Evolutionary conservation across 345 rosid genomes (phyloP).

Genomic region (Eucalyptus erythrocorys): DNA sequence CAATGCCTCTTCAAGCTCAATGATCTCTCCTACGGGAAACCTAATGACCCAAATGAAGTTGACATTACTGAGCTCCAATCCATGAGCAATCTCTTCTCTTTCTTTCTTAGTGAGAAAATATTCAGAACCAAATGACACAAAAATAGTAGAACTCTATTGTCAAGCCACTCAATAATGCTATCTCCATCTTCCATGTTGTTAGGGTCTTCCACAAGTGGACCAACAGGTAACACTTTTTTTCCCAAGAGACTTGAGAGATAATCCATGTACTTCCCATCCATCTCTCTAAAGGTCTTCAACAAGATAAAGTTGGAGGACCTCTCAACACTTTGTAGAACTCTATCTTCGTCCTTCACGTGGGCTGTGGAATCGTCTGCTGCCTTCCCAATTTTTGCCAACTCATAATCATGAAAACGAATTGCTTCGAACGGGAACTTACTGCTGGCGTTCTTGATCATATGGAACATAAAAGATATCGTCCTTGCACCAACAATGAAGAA

Average conservation of each 20-base stretch:
- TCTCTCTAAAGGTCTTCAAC: constrained; percentile 9
- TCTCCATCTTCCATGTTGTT: neutral
- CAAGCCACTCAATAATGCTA: constrained; percentile 12
- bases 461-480: neutral
- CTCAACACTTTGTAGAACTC: neutral
- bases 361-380: neutral
- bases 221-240: constrained; percentile 15
- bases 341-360: neutral
- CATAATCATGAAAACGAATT: neutral
- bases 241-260: neutral
- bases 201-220: constrained; percentile 12
- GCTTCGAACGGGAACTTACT: constrained; percentile 2
- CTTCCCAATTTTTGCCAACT: neutral
- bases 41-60: constrained; percentile 25
- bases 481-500: neutral
- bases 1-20: neutral
- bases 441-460: neutral
- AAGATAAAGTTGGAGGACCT: constrained; percentile 1
- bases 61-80: constrained; percentile 9
- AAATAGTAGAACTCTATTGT: constrained; percentile 10
- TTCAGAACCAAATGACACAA: constrained; percentile 25
- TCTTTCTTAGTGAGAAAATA: constrained; percentile 8
- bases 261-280: constrained; percentile 21
- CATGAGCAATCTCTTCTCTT: constrained; percentile 16
- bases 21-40: constrained; percentile 2